phyloP scores from a whole-genome alignment of 345 rosid species.

The Melastoma malabathricum region DNA sequence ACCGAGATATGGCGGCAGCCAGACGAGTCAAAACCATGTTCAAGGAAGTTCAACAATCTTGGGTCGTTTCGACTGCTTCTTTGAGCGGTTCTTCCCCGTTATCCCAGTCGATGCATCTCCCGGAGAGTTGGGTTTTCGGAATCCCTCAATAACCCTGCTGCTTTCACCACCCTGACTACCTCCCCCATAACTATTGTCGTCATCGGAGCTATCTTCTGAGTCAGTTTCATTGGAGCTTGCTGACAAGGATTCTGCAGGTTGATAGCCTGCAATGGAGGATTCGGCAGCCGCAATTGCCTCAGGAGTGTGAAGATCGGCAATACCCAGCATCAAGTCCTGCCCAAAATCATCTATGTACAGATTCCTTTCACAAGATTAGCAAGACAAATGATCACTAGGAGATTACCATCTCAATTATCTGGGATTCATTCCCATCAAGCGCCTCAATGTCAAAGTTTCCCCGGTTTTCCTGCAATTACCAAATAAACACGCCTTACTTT shows the following conservation, averaged over 20 bases:
- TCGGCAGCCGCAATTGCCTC: conserved; percentile 80
- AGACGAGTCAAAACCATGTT: too few relatives aligned
- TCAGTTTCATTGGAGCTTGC: conserved; percentile 30
- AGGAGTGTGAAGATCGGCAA: conserved; percentile 84
- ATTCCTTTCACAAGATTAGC: background rate
- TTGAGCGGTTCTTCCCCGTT: too few relatives aligned
- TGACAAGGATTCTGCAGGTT: conserved; percentile 14
- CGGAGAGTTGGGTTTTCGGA: too few relatives aligned
- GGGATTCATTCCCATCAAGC: conserved; percentile 53
- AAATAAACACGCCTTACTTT: background rate
- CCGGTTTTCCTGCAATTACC: conserved; percentile 32
- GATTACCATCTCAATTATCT: conserved; percentile 68
- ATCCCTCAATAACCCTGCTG: too few relatives aligned
- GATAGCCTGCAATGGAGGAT: conserved; percentile 39
- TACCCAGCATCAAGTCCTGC: conserved; percentile 77
- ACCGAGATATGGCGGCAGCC: too few relatives aligned
- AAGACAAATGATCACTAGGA: background rate
- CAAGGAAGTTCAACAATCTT: too few relatives aligned
- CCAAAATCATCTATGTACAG: background rate
- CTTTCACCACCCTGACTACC: background rate
- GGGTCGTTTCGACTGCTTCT: too few relatives aligned
- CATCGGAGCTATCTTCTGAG: conserved; percentile 22
- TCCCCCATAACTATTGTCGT: conserved; percentile 3
- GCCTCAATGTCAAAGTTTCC: conserved; percentile 54
- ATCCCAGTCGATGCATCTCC: too few relatives aligned